Conservation (phyloP, 2,329 filamentous ascomycete species). For the Talaromyces amestolkiae region DNA sequence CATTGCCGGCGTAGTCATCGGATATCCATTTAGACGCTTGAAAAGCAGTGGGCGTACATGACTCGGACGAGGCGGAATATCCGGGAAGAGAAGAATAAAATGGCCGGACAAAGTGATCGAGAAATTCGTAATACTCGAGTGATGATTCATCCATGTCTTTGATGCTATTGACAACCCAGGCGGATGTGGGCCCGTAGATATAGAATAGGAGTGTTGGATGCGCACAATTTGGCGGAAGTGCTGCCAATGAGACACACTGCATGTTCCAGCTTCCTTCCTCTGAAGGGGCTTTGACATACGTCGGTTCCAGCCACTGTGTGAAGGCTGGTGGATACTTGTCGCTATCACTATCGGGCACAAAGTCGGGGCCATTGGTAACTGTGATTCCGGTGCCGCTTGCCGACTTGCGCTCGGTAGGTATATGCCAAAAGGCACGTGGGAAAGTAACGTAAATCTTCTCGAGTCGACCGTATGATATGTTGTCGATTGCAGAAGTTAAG, state of each 20-base stretch:
- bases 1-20: conserved; percentile 76
- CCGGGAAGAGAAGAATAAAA: conserved; percentile 74
- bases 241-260: conserved; percentile 73
- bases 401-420: conserved; percentile 29
- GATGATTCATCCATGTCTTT: conserved; percentile 35
- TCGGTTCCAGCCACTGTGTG: conserved; percentile 71
- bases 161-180: conserved; percentile 39
- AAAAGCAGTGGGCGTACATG: conserved; percentile 62
- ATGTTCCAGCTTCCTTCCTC: conserved; percentile 69
- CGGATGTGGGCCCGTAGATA: conserved; percentile 45
- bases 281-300: conserved; percentile 58
- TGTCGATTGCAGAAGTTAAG: conserved; percentile 47
- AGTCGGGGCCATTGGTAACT: conserved; percentile 11
- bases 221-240: conserved; percentile 56
- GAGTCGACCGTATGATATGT: conserved; percentile 47
- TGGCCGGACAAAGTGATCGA: conserved; percentile 69
- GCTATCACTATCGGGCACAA: conserved; percentile 7
- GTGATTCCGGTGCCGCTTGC: conserved; percentile 17
- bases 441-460: conserved; percentile 64
- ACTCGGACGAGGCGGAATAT: conserved; percentile 54
- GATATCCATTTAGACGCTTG: conserved; percentile 74
- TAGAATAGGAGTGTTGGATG: conserved; percentile 86
- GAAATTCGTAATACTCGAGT: conserved; percentile 52
- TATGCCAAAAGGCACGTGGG: conserved; percentile 71
- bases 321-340: conserved; percentile 58